These are phyloP conservation scores for Solanum peruvianum DNA, from an alignment of 257 asterid species.

Conservation along the genomic window DNA sequence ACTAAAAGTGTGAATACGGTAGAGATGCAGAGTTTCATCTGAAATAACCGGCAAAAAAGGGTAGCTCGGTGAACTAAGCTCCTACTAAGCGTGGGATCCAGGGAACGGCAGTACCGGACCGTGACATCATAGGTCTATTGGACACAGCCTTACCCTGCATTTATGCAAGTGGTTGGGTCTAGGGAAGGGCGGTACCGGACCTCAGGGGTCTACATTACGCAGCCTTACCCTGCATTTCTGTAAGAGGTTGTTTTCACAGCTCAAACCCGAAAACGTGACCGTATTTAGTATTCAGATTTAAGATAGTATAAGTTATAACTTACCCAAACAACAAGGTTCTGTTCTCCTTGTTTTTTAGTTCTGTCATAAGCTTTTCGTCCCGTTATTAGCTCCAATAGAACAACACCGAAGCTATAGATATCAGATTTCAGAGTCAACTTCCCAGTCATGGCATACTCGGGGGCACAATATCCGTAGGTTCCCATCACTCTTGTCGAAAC, in stretches of 20 bases:
- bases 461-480: conserved; percentile 87
- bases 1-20: background rate
- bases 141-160: too few species aligned
- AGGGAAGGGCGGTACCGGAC: fast-evolving
- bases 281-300: background rate
- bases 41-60: background rate
- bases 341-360: conserved; percentile 45
- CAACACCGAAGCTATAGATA: conserved; percentile 86
- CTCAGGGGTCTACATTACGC: background rate
- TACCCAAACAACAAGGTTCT: conserved; percentile 78
- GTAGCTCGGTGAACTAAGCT: background rate
- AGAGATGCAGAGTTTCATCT: background rate
- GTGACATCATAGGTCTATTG: too few species aligned
- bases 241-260: background rate
- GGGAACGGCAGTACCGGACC: too few species aligned
- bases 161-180: background rate
- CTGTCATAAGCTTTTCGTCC: conserved; percentile 69
- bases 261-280: background rate
- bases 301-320: conserved; percentile 24
- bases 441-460: conserved; percentile 85
- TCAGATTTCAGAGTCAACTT: conserved; percentile 81
- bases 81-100: too few species aligned
- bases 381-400: conserved; percentile 71
- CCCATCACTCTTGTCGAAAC: conserved; percentile 97
- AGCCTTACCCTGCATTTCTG: background rate